These are phyloP conservation scores for Thalassia testudinum DNA, from an alignment of 116 monocot species.

Conservation along the genomic window DNA sequence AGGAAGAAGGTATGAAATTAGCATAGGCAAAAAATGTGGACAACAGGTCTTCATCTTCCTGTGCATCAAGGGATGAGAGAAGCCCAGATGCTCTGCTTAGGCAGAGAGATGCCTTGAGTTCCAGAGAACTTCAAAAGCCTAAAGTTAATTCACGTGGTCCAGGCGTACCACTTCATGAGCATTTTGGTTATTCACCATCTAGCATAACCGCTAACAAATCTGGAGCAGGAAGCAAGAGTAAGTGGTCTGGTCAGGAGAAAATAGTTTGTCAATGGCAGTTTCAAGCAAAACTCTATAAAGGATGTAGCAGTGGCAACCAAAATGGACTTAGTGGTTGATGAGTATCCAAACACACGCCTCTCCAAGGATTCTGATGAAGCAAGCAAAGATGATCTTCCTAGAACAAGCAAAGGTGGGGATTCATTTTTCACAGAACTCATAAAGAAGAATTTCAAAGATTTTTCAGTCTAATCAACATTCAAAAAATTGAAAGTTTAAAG, in stretches of 20 bases:
- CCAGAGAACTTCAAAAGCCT: conserved; percentile 15
- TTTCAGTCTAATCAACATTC: too few species aligned
- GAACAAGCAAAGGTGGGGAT: conserved; percentile 26
- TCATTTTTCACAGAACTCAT: conserved; percentile 52
- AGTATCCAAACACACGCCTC: conserved; percentile 26
- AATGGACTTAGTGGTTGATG: conserved; percentile 29
- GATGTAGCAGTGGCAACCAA: conserved; percentile 46
- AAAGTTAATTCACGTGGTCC: conserved; percentile 19
- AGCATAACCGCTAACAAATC: conserved; percentile 24
- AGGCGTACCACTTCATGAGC: conserved; percentile 34
- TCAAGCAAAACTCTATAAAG: conserved; percentile 39
- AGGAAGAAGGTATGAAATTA: conserved; percentile 12
- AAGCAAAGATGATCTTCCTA: conserved; percentile 23
- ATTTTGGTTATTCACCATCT: conserved; percentile 25
- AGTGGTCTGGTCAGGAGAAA: conserved; percentile 48
- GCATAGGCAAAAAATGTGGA: conserved; percentile 19
- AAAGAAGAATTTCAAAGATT: conserved; percentile 39
- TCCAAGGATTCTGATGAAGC: conserved; percentile 41
- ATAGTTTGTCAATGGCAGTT: conserved; percentile 25
- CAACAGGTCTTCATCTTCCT: conserved; percentile 24
- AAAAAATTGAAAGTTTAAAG: conserved; percentile 36
- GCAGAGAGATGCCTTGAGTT: conserved; percentile 23
- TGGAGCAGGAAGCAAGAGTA: conserved; percentile 54
- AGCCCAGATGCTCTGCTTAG: conserved; percentile 30
- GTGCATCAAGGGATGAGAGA: conserved; percentile 19